Evolutionary conservation across 495 filamentous ascomycete genomes (phyloP), one percentile per base, ranked within the genome.

Genomic region (Talaromyces wortmannii): DNA sequence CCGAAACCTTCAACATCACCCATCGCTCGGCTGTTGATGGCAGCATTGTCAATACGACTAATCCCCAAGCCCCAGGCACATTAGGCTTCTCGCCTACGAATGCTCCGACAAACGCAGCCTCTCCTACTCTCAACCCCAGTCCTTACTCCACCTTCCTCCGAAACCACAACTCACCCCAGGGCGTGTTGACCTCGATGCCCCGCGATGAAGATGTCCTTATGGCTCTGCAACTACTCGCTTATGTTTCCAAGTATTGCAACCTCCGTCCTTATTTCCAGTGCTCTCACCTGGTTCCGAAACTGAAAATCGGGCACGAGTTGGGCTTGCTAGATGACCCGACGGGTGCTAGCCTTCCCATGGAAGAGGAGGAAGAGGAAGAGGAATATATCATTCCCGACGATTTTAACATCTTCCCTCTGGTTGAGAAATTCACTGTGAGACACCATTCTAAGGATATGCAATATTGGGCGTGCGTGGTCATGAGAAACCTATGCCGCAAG

Each of bases 191-290:
- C 30, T 85, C 90, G 18, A 95, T 96, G 85, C 94, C 94, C 16
- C 83, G 94, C 40, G 94, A 97, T 59, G 94, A 98, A 64, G 94
- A 98, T 63, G 94, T 98, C 13, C 73, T 98, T 58, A 95, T 97
- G 91, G 96, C 94, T 0, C 79, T 98, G n/a, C 94, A 98, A 71
- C 83, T 98, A 7, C 81, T 98, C 30, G 94, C 94, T 4, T 98
- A 98, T 64, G 91, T 98, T 55, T 96, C 92, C 31, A 98, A 98
- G 69, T 98, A 98, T 69, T 97, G 94, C 81, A 91, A 95, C 61
- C 81, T 98, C 36, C 83, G 94, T 12, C 84, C 89, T 17, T 98
- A 96, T 69, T 98, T 98, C 69, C 92, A 98, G 67, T 78, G 87
- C 62, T 92, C 91, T 43, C 94, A 98, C 63, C 81, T 97, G 8